Percentiles rank a stretch among this genome's conserved stretches.
Conservation (phyloP, 2,329 filamentous ascomycete species). For the Rachicladosporium sp. region DNA sequence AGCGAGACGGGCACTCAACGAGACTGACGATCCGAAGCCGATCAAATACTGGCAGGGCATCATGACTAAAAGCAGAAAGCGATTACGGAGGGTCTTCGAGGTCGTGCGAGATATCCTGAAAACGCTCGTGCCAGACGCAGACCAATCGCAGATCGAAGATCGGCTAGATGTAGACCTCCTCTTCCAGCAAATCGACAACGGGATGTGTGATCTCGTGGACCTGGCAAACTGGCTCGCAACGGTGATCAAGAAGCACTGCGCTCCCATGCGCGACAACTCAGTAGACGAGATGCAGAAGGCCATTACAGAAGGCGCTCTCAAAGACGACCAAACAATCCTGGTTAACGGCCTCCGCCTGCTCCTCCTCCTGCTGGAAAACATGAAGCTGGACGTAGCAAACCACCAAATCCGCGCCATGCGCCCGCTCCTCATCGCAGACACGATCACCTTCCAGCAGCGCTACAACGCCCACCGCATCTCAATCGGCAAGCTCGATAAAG, state of each 20-base stretch:
- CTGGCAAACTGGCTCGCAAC: conserved; percentile 72
- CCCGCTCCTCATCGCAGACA: conserved; percentile 77
- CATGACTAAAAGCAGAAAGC: conserved; percentile 37
- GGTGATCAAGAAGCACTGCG: conserved; percentile 85
- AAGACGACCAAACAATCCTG: conserved; percentile 57
- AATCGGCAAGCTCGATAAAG: conserved; percentile 27
- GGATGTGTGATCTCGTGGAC: conserved; percentile 72
- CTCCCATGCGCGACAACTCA: conserved; percentile 85
- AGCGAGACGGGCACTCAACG: conserved; percentile 30
- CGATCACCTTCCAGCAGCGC: conserved; percentile 76
- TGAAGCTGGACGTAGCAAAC: conserved; percentile 97
- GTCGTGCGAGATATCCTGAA: conserved; percentile 79
- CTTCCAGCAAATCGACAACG: conserved; percentile 84
- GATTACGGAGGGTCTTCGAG: conserved; percentile 65
- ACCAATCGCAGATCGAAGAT: conserved; percentile 69
- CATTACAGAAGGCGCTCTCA: conserved; percentile 61
- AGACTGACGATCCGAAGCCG: conserved; percentile 30
- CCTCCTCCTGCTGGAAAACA: conserved; percentile 77
- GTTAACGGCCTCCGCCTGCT: conserved; percentile 70
- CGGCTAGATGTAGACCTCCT: conserved; percentile 74
- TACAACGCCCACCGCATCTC: conserved; percentile 68
- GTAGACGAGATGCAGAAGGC: conserved; percentile 81
- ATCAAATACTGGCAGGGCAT: conserved; percentile 34
- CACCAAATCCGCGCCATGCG: conserved; percentile 87
- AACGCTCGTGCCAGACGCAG: conserved; percentile 74